Evolutionary conservation across 1,284 basidiomycete species (phyloP).

Genomic region (Fistulinella cinereoalba): DNA sequence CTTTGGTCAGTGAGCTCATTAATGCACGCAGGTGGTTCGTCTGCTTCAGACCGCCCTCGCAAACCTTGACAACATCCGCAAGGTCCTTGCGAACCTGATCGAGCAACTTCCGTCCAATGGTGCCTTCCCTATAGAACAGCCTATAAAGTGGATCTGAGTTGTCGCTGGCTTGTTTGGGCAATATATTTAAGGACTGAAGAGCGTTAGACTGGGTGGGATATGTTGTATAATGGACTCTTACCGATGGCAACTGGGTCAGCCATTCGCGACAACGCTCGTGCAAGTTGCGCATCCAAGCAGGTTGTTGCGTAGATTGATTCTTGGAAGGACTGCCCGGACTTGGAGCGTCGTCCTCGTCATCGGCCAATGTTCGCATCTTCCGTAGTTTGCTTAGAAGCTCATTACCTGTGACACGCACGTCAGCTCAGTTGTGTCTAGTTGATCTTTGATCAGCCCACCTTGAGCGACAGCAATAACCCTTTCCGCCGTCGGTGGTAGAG

Average conservation of each 20-base stretch:
- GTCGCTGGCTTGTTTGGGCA: constrained; percentile 63
- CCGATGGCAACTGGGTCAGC: constrained; percentile 73
- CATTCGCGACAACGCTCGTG: constrained; percentile 81
- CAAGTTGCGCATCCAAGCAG: constrained; percentile 89
- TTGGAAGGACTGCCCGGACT: constrained; percentile 52
- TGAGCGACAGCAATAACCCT: constrained; percentile 87
- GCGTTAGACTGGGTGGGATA: constrained; percentile 1
- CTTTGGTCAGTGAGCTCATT: constrained; percentile 87
- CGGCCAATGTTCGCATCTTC: constrained; percentile 87
- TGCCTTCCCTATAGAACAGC: constrained; percentile 86
- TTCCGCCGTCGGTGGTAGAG: constrained; percentile 87
- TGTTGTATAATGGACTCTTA: constrained; percentile 36
- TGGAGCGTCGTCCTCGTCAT: constrained; percentile 77
- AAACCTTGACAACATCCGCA: constrained; percentile 77
- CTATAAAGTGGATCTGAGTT: constrained; percentile 83
- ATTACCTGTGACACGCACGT: constrained; percentile 61
- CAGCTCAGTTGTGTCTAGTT: constrained; percentile 1
- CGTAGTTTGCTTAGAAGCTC: constrained; percentile 80
- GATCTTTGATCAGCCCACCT: constrained; percentile 49
- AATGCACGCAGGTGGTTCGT: constrained; percentile 89
- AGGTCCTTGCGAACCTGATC: constrained; percentile 79
- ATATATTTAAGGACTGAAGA: constrained; percentile 56
- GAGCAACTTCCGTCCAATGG: constrained; percentile 75
- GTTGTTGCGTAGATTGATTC: constrained; percentile 67
- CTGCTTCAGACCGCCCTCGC: constrained; percentile 85